Conservation (phyloP, 768 basidiomycete genomes). For the Boletellus ananas region DNA sequence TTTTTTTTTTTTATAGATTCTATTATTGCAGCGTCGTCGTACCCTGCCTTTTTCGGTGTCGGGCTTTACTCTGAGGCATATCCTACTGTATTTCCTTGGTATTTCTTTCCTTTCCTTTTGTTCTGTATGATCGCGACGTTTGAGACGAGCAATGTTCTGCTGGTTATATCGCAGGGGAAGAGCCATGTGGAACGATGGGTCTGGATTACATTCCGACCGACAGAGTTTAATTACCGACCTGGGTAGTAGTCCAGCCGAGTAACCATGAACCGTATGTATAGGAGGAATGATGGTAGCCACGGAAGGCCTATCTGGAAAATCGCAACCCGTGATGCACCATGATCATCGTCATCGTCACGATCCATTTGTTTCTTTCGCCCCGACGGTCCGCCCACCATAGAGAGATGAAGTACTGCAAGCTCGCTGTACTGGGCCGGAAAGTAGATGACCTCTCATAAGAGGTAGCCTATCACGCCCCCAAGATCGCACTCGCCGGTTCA, state of each 20-base stretch:
- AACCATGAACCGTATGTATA: no score
- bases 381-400: no score
- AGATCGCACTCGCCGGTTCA: no score
- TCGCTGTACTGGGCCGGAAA: no score
- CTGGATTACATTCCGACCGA: neutral
- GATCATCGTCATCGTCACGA: no score
- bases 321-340: neutral
- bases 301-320: neutral
- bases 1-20: slow-evolving; percentile 11
- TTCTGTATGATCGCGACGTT: slow-evolving; percentile 1
- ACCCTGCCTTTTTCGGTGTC: slow-evolving; percentile 1
- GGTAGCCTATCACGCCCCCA: no score
- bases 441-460: no score
- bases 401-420: no score
- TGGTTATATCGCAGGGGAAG: neutral
- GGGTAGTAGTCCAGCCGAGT: slow-evolving; percentile 3
- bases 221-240: slow-evolving; percentile 16
- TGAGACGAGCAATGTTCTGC: slow-evolving; percentile 1
- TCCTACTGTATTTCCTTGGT: slow-evolving; percentile 11
- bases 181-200: neutral
- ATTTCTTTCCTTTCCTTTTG: neutral
- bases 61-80: neutral
- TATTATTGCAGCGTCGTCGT: slow-evolving; percentile 14
- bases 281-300: slow-evolving; percentile 18
- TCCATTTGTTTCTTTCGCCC: no score